A percentile compares a stretch with the other conserved stretches of the same genome.
Evolutionary conservation across 352 stramenopile species (phyloP).

Genomic region (Phytophthora parvispora): DNA sequence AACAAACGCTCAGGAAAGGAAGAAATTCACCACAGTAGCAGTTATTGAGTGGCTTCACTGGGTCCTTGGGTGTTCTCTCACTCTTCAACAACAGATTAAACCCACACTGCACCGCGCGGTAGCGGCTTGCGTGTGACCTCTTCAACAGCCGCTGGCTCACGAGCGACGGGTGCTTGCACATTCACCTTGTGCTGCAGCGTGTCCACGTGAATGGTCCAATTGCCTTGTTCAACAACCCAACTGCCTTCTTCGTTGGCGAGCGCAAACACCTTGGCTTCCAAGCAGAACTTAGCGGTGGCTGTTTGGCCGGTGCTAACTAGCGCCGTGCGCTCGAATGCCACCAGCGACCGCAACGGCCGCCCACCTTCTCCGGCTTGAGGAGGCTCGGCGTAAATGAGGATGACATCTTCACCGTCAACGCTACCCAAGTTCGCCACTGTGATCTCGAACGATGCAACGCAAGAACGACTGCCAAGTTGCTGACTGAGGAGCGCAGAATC

Average conservation of each 20-base stretch:
- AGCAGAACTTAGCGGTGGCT: slow-evolving; percentile 36
- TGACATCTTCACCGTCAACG: slow-evolving; percentile 46
- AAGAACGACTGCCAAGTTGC: slow-evolving; percentile 27
- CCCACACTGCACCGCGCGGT: slow-evolving; percentile 20
- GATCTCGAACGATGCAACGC: slow-evolving; percentile 35
- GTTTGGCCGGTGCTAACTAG: slow-evolving; percentile 36
- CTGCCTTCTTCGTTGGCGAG: slow-evolving; percentile 48
- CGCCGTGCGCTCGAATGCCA: slow-evolving; percentile 64
- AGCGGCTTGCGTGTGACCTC: slow-evolving; percentile 23
- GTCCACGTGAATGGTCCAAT: slow-evolving; percentile 52
- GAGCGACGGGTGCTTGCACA: slow-evolving; percentile 8
- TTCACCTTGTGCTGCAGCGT: slow-evolving; percentile 39
- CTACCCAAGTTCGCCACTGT: slow-evolving; percentile 58
- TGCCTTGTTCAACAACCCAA: slow-evolving; percentile 45
- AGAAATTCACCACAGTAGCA: no score
- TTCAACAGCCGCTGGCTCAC: not conserved
- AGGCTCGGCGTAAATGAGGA: slow-evolving; percentile 51
- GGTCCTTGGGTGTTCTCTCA: no score
- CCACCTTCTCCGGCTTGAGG: slow-evolving; percentile 37
- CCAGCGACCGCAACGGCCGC: slow-evolving; percentile 57
- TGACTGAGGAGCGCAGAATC: slow-evolving; percentile 13
- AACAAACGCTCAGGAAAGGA: no score
- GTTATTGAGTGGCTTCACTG: no score
- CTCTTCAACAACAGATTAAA: not conserved
- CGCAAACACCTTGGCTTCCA: slow-evolving; percentile 50